Base-by-base conservation (phyloP, 2,329 filamentous ascomycete species). In the Kalmusia sp. region DNA sequence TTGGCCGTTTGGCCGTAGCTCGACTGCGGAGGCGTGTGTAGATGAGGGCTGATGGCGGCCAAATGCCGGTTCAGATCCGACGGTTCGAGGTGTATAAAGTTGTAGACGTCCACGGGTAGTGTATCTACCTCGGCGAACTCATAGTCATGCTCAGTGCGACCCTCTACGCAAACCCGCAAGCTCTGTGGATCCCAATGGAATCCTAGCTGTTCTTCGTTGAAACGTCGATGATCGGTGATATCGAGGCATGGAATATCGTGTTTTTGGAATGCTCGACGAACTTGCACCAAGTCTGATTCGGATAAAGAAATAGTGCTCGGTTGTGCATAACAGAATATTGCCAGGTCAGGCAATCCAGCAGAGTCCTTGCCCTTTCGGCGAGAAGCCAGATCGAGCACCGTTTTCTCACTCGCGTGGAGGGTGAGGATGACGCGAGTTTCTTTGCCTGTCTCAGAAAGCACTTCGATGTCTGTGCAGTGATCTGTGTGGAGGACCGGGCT, bases 1-100 rank as follows among this genome's bases (percentile, higher is more conserved):
- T 27, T 39, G 12, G n/a, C 11, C n/a, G 37, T 6, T 12, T 21
- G 11, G 22, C 3, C 14, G 17, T 4, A n/a, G 14, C 17, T 51
- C 1, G 40, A 35, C 8, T 30, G 24, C 11, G 24, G 39, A 14
- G 39, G n/a, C 14, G 22, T 3, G 1, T 17, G 22, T 5, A 24
- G 1, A 19, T 34, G 40, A 49, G 68, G 63, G 33, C 63, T 70
- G 40, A 75, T 67, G 19, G 59, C 57, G 30, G 71, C 70, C 30
- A 76, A 51, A 51, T 76, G 73, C n/a, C 72, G 69, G 33, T 74
- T 76, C 35, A 76, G 52, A 44, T 74, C 67, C n/a, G 55, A 63
- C 17, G 72, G 64, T 17, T 74, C 68, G 22, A 76, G 63, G 12
- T 65, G 60, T 17, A 65, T 58, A 49, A 76, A 72, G 15, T 58